These are phyloP conservation scores for Rhizophagus clarus DNA, from an alignment of 192 early-diverging fungal species.

Conservation along the genomic window DNA sequence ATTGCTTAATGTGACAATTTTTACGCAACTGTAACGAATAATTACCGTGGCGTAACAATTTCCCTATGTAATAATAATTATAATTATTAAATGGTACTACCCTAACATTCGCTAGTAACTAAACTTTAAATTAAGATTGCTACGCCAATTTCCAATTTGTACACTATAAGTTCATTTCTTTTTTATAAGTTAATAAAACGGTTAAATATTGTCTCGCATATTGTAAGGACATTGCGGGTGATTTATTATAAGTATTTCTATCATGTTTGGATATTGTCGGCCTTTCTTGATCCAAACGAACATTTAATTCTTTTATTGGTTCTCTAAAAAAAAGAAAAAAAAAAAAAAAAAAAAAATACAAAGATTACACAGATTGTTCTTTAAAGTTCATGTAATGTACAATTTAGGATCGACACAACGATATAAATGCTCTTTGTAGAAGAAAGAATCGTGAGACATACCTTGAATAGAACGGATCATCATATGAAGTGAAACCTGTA, in stretches of 20 bases:
- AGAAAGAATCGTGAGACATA: neutral
- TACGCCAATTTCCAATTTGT: too few species aligned
- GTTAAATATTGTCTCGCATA: slow-evolving; percentile 5
- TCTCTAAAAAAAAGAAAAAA: neutral
- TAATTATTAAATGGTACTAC: too few species aligned
- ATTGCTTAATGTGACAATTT: too few species aligned
- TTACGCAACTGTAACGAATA: too few species aligned
- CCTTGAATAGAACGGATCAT: neutral
- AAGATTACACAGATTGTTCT: neutral
- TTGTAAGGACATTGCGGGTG: neutral
- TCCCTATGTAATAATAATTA: too few species aligned
- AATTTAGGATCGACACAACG: neutral
- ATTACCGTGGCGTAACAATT: too few species aligned
- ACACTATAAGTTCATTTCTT: slow-evolving; percentile 1
- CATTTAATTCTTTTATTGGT: neutral
- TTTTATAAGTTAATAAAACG: neutral
- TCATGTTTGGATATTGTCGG: neutral
- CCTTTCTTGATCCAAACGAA: slow-evolving; percentile 8
- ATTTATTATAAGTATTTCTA: neutral
- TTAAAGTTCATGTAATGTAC: neutral
- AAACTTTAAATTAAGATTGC: too few species aligned
- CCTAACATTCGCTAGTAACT: too few species aligned
- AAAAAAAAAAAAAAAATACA: neutral
- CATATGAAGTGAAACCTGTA: neutral
- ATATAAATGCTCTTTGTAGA: neutral